Evolutionary conservation across 2,329 filamentous ascomycete species (phyloP).

Genomic region (Ilyonectria robusta): DNA sequence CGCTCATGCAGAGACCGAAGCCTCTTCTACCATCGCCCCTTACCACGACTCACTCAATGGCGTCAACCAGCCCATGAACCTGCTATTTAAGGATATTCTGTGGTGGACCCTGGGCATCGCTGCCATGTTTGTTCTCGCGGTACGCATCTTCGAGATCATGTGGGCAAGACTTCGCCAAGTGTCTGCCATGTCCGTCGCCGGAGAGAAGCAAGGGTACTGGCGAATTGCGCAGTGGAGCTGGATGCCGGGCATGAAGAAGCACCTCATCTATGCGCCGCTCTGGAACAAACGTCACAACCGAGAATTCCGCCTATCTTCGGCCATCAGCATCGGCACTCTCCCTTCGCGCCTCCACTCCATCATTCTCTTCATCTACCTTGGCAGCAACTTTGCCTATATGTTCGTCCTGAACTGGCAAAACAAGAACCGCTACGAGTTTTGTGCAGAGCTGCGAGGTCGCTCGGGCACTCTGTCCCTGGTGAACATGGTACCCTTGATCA

Average conservation of each 20-base stretch:
- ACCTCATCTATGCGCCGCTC: constrained; percentile 73
- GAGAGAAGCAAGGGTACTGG: constrained; percentile 72
- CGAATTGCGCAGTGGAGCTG: constrained; percentile 69
- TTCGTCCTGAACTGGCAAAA: constrained; percentile 72
- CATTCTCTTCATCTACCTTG: constrained; percentile 69
- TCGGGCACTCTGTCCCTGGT: constrained; percentile 87
- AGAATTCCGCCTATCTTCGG: constrained; percentile 73
- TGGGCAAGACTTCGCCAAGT: constrained; percentile 72
- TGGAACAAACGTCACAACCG: constrained; percentile 77
- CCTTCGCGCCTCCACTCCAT: constrained; percentile 75
- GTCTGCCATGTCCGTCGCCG: constrained; percentile 68
- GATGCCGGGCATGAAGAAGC: constrained; percentile 74
- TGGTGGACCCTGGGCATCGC: constrained; percentile 74
- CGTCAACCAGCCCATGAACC: constrained; percentile 71
- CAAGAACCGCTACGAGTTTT: constrained; percentile 72
- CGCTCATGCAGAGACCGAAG: constrained; percentile 48
- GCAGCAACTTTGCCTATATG: constrained; percentile 75
- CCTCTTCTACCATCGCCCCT: constrained; percentile 66
- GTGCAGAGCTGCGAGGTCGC: constrained; percentile 88
- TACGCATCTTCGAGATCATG: constrained; percentile 68
- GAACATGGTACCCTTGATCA: constrained; percentile 92
- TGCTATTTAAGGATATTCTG: constrained; percentile 68
- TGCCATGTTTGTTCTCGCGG: constrained; percentile 65
- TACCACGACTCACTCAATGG: constrained; percentile 71
- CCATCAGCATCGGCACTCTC: constrained; percentile 73